phyloP scores from a whole-genome alignment of 2,329 filamentous ascomycete species.

The Fusarium longipes region DNA sequence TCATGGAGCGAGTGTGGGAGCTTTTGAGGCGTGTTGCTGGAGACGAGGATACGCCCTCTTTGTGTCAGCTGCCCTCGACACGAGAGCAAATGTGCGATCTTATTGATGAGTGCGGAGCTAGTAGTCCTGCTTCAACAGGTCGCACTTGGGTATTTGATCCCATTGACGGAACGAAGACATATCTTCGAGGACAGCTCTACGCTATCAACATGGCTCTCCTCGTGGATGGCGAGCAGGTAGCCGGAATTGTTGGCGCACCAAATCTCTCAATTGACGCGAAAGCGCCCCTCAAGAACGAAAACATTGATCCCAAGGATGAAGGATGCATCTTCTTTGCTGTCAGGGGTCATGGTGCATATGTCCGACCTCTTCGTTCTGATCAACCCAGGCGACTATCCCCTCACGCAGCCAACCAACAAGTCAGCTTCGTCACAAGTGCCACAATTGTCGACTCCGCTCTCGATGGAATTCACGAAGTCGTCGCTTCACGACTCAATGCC shows the following conservation, averaged over 20 bases:
- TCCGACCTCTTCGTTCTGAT: constrained; percentile 54
- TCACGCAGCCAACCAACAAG: constrained; percentile 42
- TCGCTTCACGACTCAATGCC: constrained; percentile 57
- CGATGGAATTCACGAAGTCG: constrained; percentile 58
- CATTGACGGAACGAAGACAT: constrained; percentile 70
- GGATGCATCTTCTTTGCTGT: constrained; percentile 66
- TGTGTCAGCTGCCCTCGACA: constrained; percentile 52
- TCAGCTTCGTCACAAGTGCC: constrained; percentile 62
- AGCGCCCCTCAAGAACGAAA: constrained; percentile 56
- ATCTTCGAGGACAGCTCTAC: constrained; percentile 64
- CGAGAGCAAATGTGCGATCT: constrained; percentile 62
- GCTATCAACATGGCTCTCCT: constrained; percentile 68
- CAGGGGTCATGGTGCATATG: constrained; percentile 60
- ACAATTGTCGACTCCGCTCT: constrained; percentile 59
- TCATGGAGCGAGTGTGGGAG: constrained; percentile 61
- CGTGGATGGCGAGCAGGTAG: constrained; percentile 60
- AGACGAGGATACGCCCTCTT: constrained; percentile 42
- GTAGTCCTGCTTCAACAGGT: constrained; percentile 52
- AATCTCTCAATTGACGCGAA: constrained; percentile 56
- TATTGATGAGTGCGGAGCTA: constrained; percentile 63
- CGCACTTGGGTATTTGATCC: constrained; percentile 70
- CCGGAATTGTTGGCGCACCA: constrained; percentile 63
- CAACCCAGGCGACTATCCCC: constrained; percentile 50
- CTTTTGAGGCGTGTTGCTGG: constrained; percentile 52
- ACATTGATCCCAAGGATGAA: constrained; percentile 55